Conservation (phyloP, 2,329 filamentous ascomycete species). For the Colletotrichum eremochloae region DNA sequence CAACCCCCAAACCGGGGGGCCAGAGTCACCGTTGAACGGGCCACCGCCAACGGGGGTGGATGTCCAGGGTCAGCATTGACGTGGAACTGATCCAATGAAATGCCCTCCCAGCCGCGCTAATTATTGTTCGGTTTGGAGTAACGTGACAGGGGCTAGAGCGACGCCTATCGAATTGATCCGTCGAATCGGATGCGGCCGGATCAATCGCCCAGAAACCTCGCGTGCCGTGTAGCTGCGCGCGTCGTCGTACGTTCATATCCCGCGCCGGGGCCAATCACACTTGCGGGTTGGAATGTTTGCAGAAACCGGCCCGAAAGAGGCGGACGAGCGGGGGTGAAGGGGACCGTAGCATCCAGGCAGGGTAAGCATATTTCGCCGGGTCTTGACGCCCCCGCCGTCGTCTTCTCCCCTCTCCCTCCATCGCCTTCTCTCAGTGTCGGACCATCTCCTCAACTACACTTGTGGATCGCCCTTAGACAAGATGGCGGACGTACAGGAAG, state of each 20-base stretch:
- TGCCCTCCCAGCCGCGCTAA: not conserved
- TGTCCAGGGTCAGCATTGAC: not conserved
- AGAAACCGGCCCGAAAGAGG: not conserved
- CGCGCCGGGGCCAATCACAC: not conserved
- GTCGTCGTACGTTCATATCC: not conserved
- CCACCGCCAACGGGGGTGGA: not conserved
- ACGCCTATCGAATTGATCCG: not conserved
- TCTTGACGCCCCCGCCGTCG: not conserved
- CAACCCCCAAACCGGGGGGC: not conserved
- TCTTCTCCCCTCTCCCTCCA: not conserved
- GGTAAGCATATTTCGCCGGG: not conserved
- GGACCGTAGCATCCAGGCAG: not conserved
- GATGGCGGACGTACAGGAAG: not conserved
- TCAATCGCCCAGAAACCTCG: not conserved
- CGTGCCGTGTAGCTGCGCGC: not conserved
- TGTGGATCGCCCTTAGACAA: not conserved
- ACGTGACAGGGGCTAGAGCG: not conserved
- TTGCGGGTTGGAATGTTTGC: not conserved
- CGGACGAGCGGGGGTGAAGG: not conserved
- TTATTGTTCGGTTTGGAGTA: not conserved
- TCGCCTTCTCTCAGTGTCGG: not conserved
- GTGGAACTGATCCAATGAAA: not conserved
- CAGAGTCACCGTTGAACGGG: not conserved
- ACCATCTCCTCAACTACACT: not conserved
- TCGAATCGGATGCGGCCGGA: slow-evolving; percentile 3